phyloP scores from a whole-genome alignment of 495 filamentous ascomycete species.

The Penicillium maclennaniae region DNA sequence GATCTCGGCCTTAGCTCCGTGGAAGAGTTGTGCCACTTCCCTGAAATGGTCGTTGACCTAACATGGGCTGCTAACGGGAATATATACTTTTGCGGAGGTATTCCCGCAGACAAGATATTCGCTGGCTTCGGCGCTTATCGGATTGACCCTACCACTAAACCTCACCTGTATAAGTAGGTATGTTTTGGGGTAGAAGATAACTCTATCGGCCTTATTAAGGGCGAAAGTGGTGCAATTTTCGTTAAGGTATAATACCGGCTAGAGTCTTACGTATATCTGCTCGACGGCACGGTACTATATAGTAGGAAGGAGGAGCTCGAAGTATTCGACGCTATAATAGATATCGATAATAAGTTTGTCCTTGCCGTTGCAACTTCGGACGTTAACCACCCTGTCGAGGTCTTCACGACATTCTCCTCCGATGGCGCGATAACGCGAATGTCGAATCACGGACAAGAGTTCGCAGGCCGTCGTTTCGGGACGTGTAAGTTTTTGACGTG shows the following conservation, averaged over 20 bases:
- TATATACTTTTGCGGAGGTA: slow-evolving; percentile 3
- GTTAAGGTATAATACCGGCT: slow-evolving; percentile 7
- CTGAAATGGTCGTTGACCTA: slow-evolving; percentile 2
- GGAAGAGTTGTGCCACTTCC: slow-evolving; percentile 4
- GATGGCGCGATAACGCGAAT: slow-evolving; percentile 4
- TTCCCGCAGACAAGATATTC: neutral
- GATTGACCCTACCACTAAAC: neutral
- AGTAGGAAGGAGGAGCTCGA: slow-evolving; percentile 8
- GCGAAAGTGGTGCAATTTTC: slow-evolving; percentile 3
- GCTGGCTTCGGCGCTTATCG: slow-evolving; percentile 4
- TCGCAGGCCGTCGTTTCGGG: slow-evolving; percentile 7
- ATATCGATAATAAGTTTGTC: slow-evolving; percentile 6
- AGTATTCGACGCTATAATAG: slow-evolving; percentile 4
- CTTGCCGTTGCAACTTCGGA: slow-evolving; percentile 8
- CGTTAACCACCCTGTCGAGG: slow-evolving; percentile 6
- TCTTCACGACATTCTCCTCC: slow-evolving; percentile 7
- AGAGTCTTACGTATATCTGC: slow-evolving; percentile 7
- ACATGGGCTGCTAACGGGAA: slow-evolving; percentile 1
- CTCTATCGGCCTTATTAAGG: slow-evolving; percentile 4
- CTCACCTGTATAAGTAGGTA: neutral
- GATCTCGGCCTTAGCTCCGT: slow-evolving; percentile 1
- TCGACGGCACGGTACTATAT: slow-evolving; percentile 6
- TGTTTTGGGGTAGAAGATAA: slow-evolving; percentile 5
- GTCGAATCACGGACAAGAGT: slow-evolving; percentile 7
- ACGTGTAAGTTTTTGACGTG: slow-evolving; percentile 6